Evolutionary conservation across 148 eudicot genomes (phyloP).

Genomic region (Silene conica): DNA sequence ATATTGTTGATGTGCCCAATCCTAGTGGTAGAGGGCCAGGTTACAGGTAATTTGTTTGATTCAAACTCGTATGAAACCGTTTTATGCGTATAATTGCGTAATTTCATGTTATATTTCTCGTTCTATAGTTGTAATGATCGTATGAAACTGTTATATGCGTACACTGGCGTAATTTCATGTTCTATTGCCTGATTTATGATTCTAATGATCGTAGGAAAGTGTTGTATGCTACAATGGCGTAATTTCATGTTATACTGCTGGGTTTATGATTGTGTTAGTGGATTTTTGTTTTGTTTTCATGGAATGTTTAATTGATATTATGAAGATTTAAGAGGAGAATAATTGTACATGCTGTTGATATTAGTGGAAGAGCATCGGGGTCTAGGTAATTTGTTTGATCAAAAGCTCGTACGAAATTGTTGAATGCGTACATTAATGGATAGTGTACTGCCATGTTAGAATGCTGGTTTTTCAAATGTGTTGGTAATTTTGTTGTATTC

Average conservation of each 20-base stretch:
- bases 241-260: background rate
- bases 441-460: background rate
- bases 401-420: background rate
- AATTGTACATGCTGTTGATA: too few species aligned
- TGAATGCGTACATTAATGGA: background rate
- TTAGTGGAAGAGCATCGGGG: slow-evolving; percentile 75
- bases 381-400: slow-evolving; percentile 25
- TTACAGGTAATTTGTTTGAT: slow-evolving; percentile 30
- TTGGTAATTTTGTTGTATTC: background rate
- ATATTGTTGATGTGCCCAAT: slow-evolving; percentile 87
- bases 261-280: background rate
- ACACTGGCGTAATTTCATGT: background rate
- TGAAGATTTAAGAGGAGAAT: too few species aligned
- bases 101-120: background rate
- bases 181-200: background rate
- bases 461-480: background rate
- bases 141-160: too few species aligned
- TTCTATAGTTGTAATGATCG: too few species aligned
- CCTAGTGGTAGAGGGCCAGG: slow-evolving; percentile 94
- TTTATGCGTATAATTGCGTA: background rate
- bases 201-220: too few species aligned
- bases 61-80: background rate
- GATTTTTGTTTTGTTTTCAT: background rate
- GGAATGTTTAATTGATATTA: too few species aligned
- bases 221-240: background rate